These are phyloP conservation scores for Diplodia mutila DNA, from an alignment of 2,329 filamentous ascomycete species.

Conservation along the genomic window DNA sequence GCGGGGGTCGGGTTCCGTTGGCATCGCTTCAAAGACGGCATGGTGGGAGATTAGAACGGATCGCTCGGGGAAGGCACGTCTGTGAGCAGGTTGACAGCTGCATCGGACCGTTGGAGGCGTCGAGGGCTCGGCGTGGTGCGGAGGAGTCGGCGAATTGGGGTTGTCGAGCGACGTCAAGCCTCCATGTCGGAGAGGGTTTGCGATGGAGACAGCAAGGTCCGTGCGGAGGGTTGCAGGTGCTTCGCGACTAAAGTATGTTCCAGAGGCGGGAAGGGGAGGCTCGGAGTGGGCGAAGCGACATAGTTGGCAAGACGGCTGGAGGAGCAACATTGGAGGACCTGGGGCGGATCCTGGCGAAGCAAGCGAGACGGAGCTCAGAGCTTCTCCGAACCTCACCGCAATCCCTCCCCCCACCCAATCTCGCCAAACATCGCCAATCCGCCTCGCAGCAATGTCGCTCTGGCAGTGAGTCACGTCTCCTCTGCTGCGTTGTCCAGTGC, in stretches of 20 bases:
- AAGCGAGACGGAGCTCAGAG: conserved; percentile 22
- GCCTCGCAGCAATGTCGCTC: conserved; percentile 36
- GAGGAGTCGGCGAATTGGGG: background rate
- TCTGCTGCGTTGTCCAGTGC: background rate
- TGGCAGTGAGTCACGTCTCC: conserved; percentile 39
- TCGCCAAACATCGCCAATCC: background rate
- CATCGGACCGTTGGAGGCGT: conserved; percentile 17
- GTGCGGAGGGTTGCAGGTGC: background rate
- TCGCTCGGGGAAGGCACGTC: conserved; percentile 6
- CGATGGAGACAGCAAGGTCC: background rate
- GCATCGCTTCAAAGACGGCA: conserved; percentile 33
- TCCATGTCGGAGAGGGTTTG: conserved; percentile 14
- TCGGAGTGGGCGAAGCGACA: conserved; percentile 18
- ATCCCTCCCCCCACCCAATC: background rate
- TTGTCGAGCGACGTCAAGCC: conserved; percentile 14
- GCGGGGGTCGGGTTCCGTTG: conserved; percentile 44
- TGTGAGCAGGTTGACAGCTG: background rate
- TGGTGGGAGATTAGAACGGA: background rate
- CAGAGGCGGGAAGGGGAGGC: conserved; percentile 15
- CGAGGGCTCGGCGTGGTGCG: background rate
- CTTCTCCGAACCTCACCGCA: conserved; percentile 24
- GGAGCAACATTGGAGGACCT: conserved; percentile 16
- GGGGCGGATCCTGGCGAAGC: conserved; percentile 13
- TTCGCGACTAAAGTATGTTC: conserved; percentile 10
- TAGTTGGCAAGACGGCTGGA: conserved; percentile 18